Evolutionary conservation across 2,329 filamentous ascomycete genomes (phyloP), one percentile per base, ranked within the genome.

Genomic region (Harringtonia lauricola): DNA sequence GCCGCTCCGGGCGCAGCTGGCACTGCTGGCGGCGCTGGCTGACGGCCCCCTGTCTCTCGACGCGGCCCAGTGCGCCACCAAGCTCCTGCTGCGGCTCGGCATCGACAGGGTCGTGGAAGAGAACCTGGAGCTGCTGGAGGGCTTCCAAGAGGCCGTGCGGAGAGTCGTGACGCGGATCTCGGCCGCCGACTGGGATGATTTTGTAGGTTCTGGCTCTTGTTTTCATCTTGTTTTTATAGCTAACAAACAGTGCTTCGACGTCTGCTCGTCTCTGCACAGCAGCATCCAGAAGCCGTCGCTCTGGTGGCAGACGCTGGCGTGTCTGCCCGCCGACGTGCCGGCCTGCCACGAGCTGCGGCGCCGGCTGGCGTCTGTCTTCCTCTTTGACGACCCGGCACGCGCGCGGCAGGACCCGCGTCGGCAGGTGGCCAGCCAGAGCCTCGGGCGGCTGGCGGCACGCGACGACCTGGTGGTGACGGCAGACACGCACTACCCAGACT

Each of bases 401-500:
- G 63, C 64, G 9, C 57, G 59, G 24, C 56, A 61, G 13, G 58
- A 65, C 61, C 70, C 1, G 62, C 43, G 54, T 60, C 17, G 28
- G 65, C 67, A 42, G 50, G 67, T 42, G 49, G 64, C 17, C 66
- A 67, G 13, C 63, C 81, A 10, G 54, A 61, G 13, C 54, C 60
- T 6, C 59, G 66, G 1, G 64, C 71, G 21, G 14, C 28, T 44
- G 10, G 42, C 44, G 1, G 34, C 19, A 3, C 45, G 47, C 6
- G 42, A 40, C 17, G 43, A 41, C 12, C 83, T 83, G 53, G 56
- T 60, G 19, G 64, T 81, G 50, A 67, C 59, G 4, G 64, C 65
- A 15, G 53, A 67, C 26, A 84, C 81, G 0, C 66, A 95, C 60
- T 95, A 85, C 60, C 65, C 68, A 15, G 70, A 80, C 43, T 71